Conservation (phyloP, 805 yeast species). For the Ogataea parapolymorpha region DNA sequence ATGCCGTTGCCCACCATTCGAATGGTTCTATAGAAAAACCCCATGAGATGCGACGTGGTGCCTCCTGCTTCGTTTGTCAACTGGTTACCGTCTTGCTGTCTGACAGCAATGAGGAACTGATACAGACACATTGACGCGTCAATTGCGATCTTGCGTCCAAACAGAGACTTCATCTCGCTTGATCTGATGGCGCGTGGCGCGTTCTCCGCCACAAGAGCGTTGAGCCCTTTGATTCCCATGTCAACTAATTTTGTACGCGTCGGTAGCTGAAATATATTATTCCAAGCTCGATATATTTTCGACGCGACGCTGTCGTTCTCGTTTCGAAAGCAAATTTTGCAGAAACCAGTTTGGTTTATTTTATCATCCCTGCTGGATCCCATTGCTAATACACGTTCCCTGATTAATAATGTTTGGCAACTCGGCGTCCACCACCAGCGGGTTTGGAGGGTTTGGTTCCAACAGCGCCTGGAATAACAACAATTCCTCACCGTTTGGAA, state of each 20-base stretch:
- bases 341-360: slow-evolving; percentile 1
- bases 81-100: slow-evolving; percentile 96
- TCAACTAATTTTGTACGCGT: slow-evolving; percentile 2
- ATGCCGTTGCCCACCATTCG: slow-evolving; percentile 89
- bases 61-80: slow-evolving; percentile 86
- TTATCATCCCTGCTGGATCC: slow-evolving; percentile 2
- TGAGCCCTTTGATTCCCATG: slow-evolving; percentile 62
- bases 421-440: slow-evolving; percentile 39
- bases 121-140: slow-evolving; percentile 96
- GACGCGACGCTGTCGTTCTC: slow-evolving; percentile 7
- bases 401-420: slow-evolving; percentile 43
- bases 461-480: slow-evolving; percentile 12
- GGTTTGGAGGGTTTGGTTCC: slow-evolving; percentile 47
- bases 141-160: slow-evolving; percentile 96
- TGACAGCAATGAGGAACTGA: slow-evolving; percentile 92
- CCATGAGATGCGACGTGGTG: slow-evolving; percentile 91
- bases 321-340: slow-evolving; percentile 4
- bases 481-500: slow-evolving; percentile 26
- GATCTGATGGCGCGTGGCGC: slow-evolving; percentile 80
- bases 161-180: slow-evolving; percentile 77
- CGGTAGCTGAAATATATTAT: slow-evolving; percentile 2
- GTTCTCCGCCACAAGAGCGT: slow-evolving; percentile 81
- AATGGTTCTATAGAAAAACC: slow-evolving; percentile 91
- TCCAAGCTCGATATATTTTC: background rate
- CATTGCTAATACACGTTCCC: slow-evolving; percentile 1